A percentile compares a stretch with the other conserved stretches of the same genome.
These are phyloP conservation scores for Xylaria intraflava DNA, from an alignment of 495 filamentous ascomycete genomes.

Conservation along the genomic window DNA sequence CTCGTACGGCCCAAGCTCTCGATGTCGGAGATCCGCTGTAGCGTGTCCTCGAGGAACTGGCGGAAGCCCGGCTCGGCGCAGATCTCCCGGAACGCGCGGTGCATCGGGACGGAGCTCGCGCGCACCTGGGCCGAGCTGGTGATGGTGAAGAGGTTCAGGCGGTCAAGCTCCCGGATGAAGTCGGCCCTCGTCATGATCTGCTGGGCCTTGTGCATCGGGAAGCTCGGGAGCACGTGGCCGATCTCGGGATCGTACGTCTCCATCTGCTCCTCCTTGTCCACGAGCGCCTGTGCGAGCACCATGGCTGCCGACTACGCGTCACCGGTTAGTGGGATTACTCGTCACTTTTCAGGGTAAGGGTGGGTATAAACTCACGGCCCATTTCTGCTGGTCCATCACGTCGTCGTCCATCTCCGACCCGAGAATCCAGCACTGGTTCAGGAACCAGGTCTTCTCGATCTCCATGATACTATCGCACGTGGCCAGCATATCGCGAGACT, in stretches of 20 bases:
- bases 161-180: slow-evolving; percentile 88
- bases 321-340: slow-evolving; percentile 8
- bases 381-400: slow-evolving; percentile 98
- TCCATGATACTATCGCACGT: slow-evolving; percentile 72
- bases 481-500: slow-evolving; percentile 65
- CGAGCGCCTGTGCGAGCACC: slow-evolving; percentile 84
- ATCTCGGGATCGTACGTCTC: slow-evolving; percentile 54
- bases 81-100: slow-evolving; percentile 79
- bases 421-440: slow-evolving; percentile 93
- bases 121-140: slow-evolving; percentile 81
- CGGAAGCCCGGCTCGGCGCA: slow-evolving; percentile 68
- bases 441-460: slow-evolving; percentile 85
- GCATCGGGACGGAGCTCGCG: slow-evolving; percentile 94
- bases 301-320: slow-evolving; percentile 71
- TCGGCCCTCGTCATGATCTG: slow-evolving; percentile 90
- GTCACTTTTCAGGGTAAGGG: neutral
- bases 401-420: slow-evolving; percentile 95
- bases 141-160: slow-evolving; percentile 93
- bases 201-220: slow-evolving; percentile 76
- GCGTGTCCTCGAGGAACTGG: slow-evolving; percentile 70
- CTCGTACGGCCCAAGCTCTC: slow-evolving; percentile 88
- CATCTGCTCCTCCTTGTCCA: slow-evolving; percentile 68
- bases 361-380: slow-evolving; percentile 54
- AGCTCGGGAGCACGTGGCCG: slow-evolving; percentile 75
- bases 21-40: slow-evolving; percentile 79